Conservation (phyloP, 2,329 filamentous ascomycete genomes). For the Claviceps sp. region DNA sequence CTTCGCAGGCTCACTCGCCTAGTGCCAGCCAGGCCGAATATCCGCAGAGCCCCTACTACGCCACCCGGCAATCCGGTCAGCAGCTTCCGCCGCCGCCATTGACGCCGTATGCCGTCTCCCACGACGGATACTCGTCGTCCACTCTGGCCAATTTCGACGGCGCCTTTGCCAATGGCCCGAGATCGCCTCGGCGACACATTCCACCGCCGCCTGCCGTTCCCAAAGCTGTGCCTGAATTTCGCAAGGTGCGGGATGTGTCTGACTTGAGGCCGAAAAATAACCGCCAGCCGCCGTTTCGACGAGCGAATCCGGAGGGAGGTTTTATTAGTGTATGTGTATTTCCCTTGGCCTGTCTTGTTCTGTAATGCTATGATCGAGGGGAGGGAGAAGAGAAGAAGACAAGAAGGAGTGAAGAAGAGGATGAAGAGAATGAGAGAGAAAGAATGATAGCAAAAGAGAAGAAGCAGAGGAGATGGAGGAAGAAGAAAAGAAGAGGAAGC, state of each 20-base stretch:
- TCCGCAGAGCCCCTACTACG: slow-evolving; percentile 45
- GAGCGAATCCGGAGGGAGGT: slow-evolving; percentile 90
- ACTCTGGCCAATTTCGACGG: slow-evolving; percentile 59
- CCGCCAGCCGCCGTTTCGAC: slow-evolving; percentile 74
- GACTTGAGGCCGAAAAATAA: slow-evolving; percentile 78
- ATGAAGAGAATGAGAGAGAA: not conserved
- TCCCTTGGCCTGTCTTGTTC: not conserved
- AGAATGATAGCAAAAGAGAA: not conserved
- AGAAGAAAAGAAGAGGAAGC: not conserved
- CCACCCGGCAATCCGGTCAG: slow-evolving; percentile 26
- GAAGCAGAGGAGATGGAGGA: not conserved
- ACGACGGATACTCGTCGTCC: slow-evolving; percentile 62
- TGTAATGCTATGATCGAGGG: not conserved
- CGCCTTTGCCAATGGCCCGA: slow-evolving; percentile 42
- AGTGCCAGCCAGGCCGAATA: slow-evolving; percentile 50
- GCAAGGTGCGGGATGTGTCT: slow-evolving; percentile 55
- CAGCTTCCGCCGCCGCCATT: slow-evolving; percentile 62
- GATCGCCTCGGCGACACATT: slow-evolving; percentile 42
- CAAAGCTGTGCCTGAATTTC: slow-evolving; percentile 74
- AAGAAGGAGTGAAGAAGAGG: not conserved
- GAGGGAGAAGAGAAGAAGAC: not conserved
- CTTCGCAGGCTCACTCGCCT: slow-evolving; percentile 61
- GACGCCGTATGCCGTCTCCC: slow-evolving; percentile 50
- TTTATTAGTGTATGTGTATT: slow-evolving; percentile 74
- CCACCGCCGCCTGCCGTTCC: slow-evolving; percentile 23